phyloP scores from a whole-genome alignment of 2,329 filamentous ascomycete genomes.

The Cercospora sojina region DNA sequence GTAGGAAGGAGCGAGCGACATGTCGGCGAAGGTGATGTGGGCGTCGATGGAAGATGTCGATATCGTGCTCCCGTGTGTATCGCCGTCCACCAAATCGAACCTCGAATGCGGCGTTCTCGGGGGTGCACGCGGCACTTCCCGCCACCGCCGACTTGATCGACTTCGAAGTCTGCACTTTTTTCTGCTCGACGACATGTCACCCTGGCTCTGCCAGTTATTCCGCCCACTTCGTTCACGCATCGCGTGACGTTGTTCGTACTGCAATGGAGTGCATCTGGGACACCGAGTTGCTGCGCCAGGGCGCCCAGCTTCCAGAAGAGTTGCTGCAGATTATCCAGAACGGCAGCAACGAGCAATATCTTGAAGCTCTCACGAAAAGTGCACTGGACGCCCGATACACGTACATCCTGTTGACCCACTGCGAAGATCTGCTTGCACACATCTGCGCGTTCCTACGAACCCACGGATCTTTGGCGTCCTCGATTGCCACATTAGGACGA shows the following conservation, averaged over 20 bases:
- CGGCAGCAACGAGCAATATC: slow-evolving; percentile 63
- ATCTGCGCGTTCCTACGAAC: slow-evolving; percentile 61
- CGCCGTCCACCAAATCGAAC: slow-evolving; percentile 1
- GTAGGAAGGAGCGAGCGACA: slow-evolving; percentile 48
- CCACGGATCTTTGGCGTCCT: slow-evolving; percentile 43
- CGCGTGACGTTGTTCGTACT: neutral
- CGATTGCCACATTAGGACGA: slow-evolving; percentile 70
- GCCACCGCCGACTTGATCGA: slow-evolving; percentile 1
- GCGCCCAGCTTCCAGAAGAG: slow-evolving; percentile 66
- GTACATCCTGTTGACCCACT: slow-evolving; percentile 70
- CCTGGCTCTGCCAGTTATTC: slow-evolving; percentile 1
- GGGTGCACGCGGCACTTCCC: slow-evolving; percentile 6
- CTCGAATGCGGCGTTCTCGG: slow-evolving; percentile 7
- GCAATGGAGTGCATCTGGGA: slow-evolving; percentile 38
- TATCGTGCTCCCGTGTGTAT: slow-evolving; percentile 15
- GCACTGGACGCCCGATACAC: slow-evolving; percentile 70
- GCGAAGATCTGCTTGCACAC: slow-evolving; percentile 75
- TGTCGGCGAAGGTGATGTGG: slow-evolving; percentile 30
- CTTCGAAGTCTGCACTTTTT: slow-evolving; percentile 7
- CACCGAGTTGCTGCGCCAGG: slow-evolving; percentile 30
- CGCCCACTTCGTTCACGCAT: neutral
- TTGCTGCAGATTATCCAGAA: slow-evolving; percentile 63
- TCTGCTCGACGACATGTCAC: slow-evolving; percentile 7
- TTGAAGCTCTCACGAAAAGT: slow-evolving; percentile 68
- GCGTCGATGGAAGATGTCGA: slow-evolving; percentile 1